Base-by-base conservation (phyloP, 2,329 filamentous ascomycete genomes). In the Hysterium pulicare region DNA sequence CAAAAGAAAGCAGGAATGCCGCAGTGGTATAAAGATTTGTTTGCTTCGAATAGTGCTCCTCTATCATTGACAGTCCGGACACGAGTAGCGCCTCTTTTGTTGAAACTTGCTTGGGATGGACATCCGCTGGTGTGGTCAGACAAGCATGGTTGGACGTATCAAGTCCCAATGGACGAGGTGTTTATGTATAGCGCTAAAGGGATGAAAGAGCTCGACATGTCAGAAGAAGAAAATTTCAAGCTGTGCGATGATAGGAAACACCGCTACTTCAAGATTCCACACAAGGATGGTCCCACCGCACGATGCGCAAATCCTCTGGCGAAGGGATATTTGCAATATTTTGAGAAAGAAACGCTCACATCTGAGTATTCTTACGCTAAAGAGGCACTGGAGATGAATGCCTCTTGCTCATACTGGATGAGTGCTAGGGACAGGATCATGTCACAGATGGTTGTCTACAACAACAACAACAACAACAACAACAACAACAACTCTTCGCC, bases 371-470 rank as follows among this genome's bases (percentile, higher is more conserved):
- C 82, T 0, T 91, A 96, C 57, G 93, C 93, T 0, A 97, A 94
- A 60, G 90, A 95, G 64, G 93, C 94, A 0, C 72, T 98, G 33
- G 87, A 97, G 55, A 98, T 98, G 93, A 98, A 98, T 56, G 90
- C 93, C 0, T 95, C 90, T 0, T 98, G 94, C 63, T 97, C 91
- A 1, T 98, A 98, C 68, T 98, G 94, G 93, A 97, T 98, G 55
- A 95, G 89, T 58, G 90, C 93, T 13, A 80, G 93, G 48, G 89
- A 95, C 59, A 78, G 93, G 38, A 98, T 98, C 67, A 91, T 74
- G 76, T 87, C 84, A n/a, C 93, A 98, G 60, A 87, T 97, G 77
- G 90, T 95, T 2, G 86, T 98, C 1, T 96, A 95, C 61, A 77
- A 90, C 45, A 74, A 83, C 24, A 83, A 94, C 33, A 42, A 54